Evolutionary conservation across 1,284 basidiomycete species (phyloP).

Genomic region (Chalciporus piperatoides): DNA sequence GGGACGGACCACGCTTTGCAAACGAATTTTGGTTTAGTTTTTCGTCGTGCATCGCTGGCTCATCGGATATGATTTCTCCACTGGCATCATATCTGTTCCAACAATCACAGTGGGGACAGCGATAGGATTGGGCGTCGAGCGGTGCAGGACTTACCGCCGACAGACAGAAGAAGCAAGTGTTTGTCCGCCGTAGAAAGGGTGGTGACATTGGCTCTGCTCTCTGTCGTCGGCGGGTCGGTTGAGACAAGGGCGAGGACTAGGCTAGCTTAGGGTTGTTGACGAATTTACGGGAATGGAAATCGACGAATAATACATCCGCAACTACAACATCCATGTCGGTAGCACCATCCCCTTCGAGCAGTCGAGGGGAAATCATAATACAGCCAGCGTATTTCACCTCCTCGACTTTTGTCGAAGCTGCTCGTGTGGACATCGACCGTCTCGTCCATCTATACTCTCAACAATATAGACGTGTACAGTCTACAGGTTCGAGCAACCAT

Average conservation of each 20-base stretch:
- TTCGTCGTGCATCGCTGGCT: constrained; percentile 85
- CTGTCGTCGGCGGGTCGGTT: neutral
- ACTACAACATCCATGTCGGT: constrained; percentile 38
- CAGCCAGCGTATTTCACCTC: constrained; percentile 76
- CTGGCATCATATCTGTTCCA: constrained; percentile 67
- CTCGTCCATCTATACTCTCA: constrained; percentile 50
- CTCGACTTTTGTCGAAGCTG: constrained; percentile 60
- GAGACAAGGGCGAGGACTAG: too few relatives aligned
- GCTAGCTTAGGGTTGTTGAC: constrained; percentile 18
- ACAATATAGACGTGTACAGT: constrained; percentile 36
- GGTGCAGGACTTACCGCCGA: constrained; percentile 41
- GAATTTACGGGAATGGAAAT: constrained; percentile 21
- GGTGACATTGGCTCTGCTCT: constrained; percentile 18
- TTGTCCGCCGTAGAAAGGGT: constrained; percentile 36
- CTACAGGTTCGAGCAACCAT: constrained; percentile 25
- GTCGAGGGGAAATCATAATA: constrained; percentile 55
- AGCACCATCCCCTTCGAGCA: constrained; percentile 38
- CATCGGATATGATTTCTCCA: constrained; percentile 77
- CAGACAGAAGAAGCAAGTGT: constrained; percentile 69
- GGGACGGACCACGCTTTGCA: constrained; percentile 62
- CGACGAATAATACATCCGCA: too few relatives aligned
- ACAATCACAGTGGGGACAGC: constrained; percentile 63
- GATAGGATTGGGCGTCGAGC: constrained; percentile 52
- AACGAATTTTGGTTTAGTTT: constrained; percentile 69
- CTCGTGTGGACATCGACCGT: constrained; percentile 57